Evolutionary conservation across 768 basidiomycete genomes (phyloP).

Genomic region (Lanmaoa pseudosensibilis): DNA sequence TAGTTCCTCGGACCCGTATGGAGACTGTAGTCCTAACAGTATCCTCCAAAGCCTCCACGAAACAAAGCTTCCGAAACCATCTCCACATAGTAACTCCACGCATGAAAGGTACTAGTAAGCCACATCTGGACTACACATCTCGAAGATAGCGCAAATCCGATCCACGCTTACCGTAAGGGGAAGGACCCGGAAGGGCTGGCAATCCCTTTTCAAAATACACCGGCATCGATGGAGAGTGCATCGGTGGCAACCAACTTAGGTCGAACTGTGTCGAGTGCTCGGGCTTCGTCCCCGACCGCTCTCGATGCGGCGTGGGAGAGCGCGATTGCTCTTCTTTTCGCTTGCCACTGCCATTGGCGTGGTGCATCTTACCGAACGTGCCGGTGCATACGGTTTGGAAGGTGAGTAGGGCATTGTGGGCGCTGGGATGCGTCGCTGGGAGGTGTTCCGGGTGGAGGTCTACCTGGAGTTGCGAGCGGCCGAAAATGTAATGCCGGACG

Average conservation of each 20-base stretch:
- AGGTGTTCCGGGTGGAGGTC: conserved; percentile 38
- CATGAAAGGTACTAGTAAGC: background rate
- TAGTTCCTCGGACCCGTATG: background rate
- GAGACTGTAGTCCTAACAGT: too few species aligned
- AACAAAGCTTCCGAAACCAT: background rate
- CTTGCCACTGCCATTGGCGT: background rate
- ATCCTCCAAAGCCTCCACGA: background rate
- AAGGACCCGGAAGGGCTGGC: background rate
- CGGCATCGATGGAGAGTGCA: background rate
- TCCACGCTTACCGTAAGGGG: background rate
- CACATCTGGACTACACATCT: background rate
- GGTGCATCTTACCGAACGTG: conserved; percentile 14
- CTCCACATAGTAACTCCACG: too few species aligned
- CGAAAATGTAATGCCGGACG: conserved; percentile 18
- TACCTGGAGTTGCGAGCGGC: conserved; percentile 33
- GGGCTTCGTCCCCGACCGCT: background rate
- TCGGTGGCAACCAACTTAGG: background rate
- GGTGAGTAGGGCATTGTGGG: conserved; percentile 49
- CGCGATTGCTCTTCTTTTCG: background rate
- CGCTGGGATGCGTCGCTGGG: conserved; percentile 55
- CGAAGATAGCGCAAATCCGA: background rate
- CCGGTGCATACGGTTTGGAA: conserved; percentile 29
- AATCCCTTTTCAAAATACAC: background rate
- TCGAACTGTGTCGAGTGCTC: background rate
- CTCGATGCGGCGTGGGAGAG: background rate